These are phyloP conservation scores for Neoconidiobolus thromboides DNA, from an alignment of 371 early-diverging fungal species.

Conservation along the genomic window DNA sequence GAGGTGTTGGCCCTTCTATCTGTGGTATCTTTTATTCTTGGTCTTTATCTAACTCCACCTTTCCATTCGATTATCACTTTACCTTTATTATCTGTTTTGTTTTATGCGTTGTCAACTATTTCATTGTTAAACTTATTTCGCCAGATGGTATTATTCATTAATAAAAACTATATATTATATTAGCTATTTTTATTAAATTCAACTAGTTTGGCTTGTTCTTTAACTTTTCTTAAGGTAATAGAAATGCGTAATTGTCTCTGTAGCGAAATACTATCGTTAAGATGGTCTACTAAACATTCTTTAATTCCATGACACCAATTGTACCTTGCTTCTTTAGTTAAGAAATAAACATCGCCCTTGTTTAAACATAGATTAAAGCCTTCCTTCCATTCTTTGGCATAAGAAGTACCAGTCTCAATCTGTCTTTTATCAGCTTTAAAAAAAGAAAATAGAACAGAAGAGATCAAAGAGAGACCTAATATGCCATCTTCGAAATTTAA, in stretches of 20 bases:
- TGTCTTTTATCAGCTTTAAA: neutral
- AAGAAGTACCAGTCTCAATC: neutral
- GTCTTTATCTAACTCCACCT: constrained; percentile 27
- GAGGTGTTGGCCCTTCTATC: constrained; percentile 44
- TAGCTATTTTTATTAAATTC: no score
- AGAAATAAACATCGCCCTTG: constrained; percentile 6
- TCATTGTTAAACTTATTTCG: neutral
- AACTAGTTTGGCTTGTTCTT: no score
- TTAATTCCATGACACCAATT: neutral
- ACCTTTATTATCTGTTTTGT: neutral
- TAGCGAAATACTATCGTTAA: neutral
- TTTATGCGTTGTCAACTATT: neutral
- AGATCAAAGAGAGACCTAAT: constrained; percentile 4
- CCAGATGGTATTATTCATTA: neutral
- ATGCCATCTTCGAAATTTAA: constrained; percentile 9
- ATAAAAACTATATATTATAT: neutral
- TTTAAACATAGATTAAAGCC: constrained; percentile 1
- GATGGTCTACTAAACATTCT: neutral
- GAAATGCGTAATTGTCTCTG: neutral
- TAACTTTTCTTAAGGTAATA: neutral
- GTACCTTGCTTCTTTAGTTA: constrained; percentile 5
- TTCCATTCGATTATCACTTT: constrained; percentile 24
- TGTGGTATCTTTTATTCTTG: constrained; percentile 46
- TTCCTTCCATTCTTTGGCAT: neutral
- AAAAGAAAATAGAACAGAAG: constrained; percentile 5